Percentiles rank a stretch among this genome's conserved stretches.
Evolutionary conservation across 192 early-diverging fungal genomes (phyloP).

Genomic region (Gigaspora rosea): DNA sequence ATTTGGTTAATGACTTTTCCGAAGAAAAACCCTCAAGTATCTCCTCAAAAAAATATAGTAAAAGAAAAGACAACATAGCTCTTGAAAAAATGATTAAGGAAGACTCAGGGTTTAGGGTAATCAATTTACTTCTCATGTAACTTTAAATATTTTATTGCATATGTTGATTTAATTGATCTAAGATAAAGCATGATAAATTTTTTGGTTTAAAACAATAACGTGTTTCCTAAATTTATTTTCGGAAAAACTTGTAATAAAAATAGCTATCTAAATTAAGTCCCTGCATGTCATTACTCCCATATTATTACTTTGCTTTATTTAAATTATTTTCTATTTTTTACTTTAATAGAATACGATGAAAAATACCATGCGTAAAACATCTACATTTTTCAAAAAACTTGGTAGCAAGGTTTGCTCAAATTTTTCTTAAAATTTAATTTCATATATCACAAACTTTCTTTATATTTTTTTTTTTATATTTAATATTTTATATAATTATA

Average conservation of each 20-base stretch:
- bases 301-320: neutral
- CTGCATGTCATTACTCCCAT: neutral
- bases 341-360: constrained; percentile 21
- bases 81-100: neutral
- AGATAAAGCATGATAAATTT: neutral
- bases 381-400: constrained; percentile 32
- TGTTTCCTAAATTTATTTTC: neutral
- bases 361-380: constrained; percentile 29
- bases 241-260: neutral
- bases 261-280: neutral
- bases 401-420: constrained; percentile 23
- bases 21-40: constrained; percentile 3
- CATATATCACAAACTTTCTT: neutral
- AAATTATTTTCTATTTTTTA: neutral
- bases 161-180: neutral
- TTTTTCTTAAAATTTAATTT: neutral
- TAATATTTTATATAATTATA: neutral
- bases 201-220: too few relatives aligned
- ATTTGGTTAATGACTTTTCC: neutral
- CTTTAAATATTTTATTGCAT: neutral
- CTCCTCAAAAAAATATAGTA: neutral
- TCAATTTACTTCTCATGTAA: neutral
- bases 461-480: neutral
- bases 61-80: constrained; percentile 25
- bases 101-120: constrained; percentile 21